phyloP scores from a whole-genome alignment of 352 stramenopile genomes.

The Globisporangium echinulatum region DNA sequence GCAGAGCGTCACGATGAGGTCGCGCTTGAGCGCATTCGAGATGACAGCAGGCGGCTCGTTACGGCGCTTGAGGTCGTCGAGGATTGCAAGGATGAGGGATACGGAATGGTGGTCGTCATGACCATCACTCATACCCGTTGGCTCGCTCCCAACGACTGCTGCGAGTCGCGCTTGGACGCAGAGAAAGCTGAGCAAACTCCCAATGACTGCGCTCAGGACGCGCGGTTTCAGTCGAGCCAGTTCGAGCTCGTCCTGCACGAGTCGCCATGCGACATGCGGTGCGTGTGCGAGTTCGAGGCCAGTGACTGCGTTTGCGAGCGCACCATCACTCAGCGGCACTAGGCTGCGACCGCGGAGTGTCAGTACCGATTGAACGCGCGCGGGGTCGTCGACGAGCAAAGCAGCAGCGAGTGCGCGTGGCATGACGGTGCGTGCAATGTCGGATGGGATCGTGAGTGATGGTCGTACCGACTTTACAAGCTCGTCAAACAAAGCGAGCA shows the following conservation, averaged over 20 bases:
- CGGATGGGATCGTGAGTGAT: background rate
- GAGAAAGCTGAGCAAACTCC: slow-evolving; percentile 6
- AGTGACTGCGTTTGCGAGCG: slow-evolving; percentile 4
- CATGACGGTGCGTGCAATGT: slow-evolving; percentile 3
- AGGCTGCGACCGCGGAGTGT: slow-evolving; percentile 2
- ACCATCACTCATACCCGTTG: no score
- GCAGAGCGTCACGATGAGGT: slow-evolving; percentile 8
- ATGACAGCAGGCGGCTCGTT: background rate
- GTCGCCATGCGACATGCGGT: slow-evolving; percentile 3
- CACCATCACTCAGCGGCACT: slow-evolving; percentile 6
- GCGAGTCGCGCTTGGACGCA: background rate
- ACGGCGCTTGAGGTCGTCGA: slow-evolving; percentile 7
- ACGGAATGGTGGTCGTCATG: no score
- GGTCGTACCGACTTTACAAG: background rate
- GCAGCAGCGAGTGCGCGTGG: slow-evolving; percentile 5
- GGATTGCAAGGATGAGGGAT: slow-evolving; percentile 4
- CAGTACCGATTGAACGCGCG: background rate
- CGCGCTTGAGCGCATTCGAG: slow-evolving; percentile 6
- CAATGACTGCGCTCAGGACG: background rate
- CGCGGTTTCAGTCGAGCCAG: slow-evolving; percentile 1
- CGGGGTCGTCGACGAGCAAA: slow-evolving; percentile 1
- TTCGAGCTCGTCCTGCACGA: slow-evolving; percentile 9
- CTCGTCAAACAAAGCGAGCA: slow-evolving; percentile 7
- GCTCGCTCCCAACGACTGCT: no score
- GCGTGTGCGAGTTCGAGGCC: slow-evolving; percentile 1